These are phyloP conservation scores for Kandelia obovata DNA, from an alignment of 345 rosid genomes.

Conservation along the genomic window DNA sequence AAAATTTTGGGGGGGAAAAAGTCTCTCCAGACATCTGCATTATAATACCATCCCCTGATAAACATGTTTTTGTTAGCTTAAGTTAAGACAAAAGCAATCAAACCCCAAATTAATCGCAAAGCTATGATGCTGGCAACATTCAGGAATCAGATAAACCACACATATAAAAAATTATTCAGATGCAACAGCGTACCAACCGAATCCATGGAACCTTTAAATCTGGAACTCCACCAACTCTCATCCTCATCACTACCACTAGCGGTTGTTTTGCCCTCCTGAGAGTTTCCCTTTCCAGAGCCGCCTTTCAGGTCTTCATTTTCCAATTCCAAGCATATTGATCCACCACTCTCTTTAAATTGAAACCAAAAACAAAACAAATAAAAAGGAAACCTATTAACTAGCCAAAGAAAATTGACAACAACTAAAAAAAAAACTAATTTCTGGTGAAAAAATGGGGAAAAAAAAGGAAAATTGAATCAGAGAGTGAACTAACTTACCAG, in stretches of 20 bases:
- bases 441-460: neutral
- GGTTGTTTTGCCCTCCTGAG: conserved; percentile 26
- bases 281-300: conserved; percentile 27
- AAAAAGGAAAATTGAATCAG: neutral
- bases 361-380: neutral
- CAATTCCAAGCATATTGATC: conserved; percentile 62
- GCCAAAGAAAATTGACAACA: neutral
- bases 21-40: conserved; percentile 29
- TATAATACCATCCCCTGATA: conserved; percentile 34
- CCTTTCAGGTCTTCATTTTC: conserved; percentile 48
- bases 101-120: neutral
- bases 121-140: neutral
- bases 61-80: conserved; percentile 20
- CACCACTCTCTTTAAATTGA: conserved; percentile 36
- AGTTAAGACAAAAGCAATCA: conserved; percentile 13
- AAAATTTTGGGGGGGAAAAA: conserved; percentile 21
- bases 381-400: neutral
- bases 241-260: conserved; percentile 25
- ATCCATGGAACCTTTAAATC: conserved; percentile 19
- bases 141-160: conserved; percentile 9
- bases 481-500: conserved; percentile 36
- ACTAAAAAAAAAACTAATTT: neutral
- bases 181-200: conserved; percentile 29
- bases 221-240: conserved; percentile 26
- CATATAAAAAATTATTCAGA: neutral